Evolutionary conservation across 1,139 yeast genomes (phyloP).

Genomic region (Geotrichum bryndzae): DNA sequence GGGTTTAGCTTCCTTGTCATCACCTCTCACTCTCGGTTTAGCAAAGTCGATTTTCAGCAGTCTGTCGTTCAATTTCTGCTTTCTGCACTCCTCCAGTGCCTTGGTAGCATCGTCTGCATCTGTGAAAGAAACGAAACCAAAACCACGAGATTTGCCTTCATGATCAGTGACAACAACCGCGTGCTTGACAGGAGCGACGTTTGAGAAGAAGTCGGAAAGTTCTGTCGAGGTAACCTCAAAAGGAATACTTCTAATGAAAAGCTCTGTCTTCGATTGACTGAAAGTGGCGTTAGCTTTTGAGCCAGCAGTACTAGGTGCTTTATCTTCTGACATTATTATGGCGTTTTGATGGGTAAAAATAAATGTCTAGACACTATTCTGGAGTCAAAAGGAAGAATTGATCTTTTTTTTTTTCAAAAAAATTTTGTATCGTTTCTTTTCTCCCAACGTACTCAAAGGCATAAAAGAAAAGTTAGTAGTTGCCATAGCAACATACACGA

Average conservation of each 20-base stretch:
- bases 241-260: slow-evolving; percentile 83
- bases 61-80: slow-evolving; percentile 58
- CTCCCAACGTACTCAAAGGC: not conserved
- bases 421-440: not conserved
- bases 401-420: not conserved
- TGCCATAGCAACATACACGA: not conserved
- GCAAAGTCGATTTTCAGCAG: slow-evolving; percentile 79
- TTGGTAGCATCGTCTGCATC: slow-evolving; percentile 75
- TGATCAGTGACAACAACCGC: slow-evolving; percentile 85
- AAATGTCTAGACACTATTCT: not conserved
- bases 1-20: slow-evolving; percentile 17
- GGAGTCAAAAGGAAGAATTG: not conserved
- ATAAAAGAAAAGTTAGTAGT: not conserved
- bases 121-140: slow-evolving; percentile 91
- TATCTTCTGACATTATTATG: not conserved
- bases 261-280: slow-evolving; percentile 30
- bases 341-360: not conserved
- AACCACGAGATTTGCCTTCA: slow-evolving; percentile 69
- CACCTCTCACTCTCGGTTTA: slow-evolving; percentile 79
- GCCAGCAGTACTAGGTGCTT: not conserved
- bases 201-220: slow-evolving; percentile 76
- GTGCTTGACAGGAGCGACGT: slow-evolving; percentile 90
- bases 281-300: not conserved
- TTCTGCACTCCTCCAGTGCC: slow-evolving; percentile 67
- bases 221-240: slow-evolving; percentile 74